Conservation (phyloP, 345 rosid genomes). For the Anastatica hierochuntica region DNA sequence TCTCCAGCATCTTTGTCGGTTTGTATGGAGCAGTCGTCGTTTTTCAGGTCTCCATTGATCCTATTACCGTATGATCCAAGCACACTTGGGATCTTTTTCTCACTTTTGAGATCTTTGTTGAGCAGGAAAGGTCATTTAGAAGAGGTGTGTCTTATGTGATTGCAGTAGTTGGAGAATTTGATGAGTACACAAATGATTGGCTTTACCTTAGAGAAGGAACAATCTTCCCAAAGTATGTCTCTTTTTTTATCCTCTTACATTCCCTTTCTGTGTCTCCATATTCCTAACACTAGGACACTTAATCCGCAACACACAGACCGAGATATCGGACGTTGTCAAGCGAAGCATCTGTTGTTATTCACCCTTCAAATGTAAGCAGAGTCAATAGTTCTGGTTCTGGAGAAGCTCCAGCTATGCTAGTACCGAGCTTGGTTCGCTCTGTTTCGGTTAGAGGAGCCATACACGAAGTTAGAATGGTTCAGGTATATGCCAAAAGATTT, state of each 20-base stretch:
- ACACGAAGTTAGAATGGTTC: slow-evolving; percentile 78
- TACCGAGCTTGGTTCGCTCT: slow-evolving; percentile 63
- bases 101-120: not conserved
- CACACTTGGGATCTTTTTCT: not conserved
- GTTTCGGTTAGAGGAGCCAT: slow-evolving; percentile 69
- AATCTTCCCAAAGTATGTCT: slow-evolving; percentile 64
- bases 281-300: slow-evolving; percentile 24
- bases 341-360: slow-evolving; percentile 43
- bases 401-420: slow-evolving; percentile 61
- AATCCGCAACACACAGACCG: slow-evolving; percentile 64
- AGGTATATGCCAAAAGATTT: slow-evolving; percentile 32
- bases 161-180: slow-evolving; percentile 83
- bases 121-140: slow-evolving; percentile 68
- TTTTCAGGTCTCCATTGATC: slow-evolving; percentile 38
- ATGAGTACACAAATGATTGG: slow-evolving; percentile 81
- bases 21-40: slow-evolving; percentile 65
- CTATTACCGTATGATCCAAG: not conserved
- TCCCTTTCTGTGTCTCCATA: not conserved
- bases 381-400: slow-evolving; percentile 16
- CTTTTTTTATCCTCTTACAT: slow-evolving; percentile 5
- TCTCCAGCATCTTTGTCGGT: slow-evolving; percentile 62
- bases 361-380: slow-evolving; percentile 26
- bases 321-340: slow-evolving; percentile 43
- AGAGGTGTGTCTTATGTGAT: slow-evolving; percentile 77
- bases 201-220: slow-evolving; percentile 82